Evolutionary conservation across 1,139 yeast species (phyloP).

Genomic region (Meyerozyma guilliermondii): DNA sequence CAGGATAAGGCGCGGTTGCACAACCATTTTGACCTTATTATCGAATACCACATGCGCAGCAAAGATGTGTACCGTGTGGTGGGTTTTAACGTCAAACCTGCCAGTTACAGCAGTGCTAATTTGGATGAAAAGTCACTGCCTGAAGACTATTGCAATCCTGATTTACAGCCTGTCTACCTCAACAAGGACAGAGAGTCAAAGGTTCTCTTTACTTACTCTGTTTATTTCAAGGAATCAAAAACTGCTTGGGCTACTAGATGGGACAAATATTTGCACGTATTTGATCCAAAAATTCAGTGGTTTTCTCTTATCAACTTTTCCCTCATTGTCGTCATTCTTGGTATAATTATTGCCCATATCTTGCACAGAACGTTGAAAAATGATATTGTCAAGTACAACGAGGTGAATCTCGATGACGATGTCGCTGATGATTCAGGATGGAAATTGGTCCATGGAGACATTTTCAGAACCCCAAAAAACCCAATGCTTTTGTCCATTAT

Average conservation of each 20-base stretch:
- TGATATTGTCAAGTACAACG: slow-evolving; percentile 86
- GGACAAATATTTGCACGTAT: slow-evolving; percentile 92
- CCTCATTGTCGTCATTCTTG: slow-evolving; percentile 69
- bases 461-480: slow-evolving; percentile 77
- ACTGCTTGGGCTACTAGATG: slow-evolving; percentile 98
- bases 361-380: slow-evolving; percentile 74
- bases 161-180: slow-evolving; percentile 27
- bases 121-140: slow-evolving; percentile 17
- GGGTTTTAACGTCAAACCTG: slow-evolving; percentile 76
- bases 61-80: slow-evolving; percentile 76
- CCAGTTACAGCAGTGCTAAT: slow-evolving; percentile 48
- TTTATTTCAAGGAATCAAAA: slow-evolving; percentile 57
- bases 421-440: slow-evolving; percentile 94
- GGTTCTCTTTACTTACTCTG: slow-evolving; percentile 41
- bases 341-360: slow-evolving; percentile 76
- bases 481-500: slow-evolving; percentile 71
- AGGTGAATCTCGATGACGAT: slow-evolving; percentile 81
- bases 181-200: slow-evolving; percentile 24
- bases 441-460: slow-evolving; percentile 95
- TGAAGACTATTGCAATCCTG: slow-evolving; percentile 31
- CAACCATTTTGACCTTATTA: slow-evolving; percentile 73
- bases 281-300: slow-evolving; percentile 95
- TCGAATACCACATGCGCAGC: slow-evolving; percentile 81
- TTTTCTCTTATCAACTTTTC: slow-evolving; percentile 84
- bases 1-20: slow-evolving; percentile 49